Evolutionary conservation across 257 asterid species (phyloP).

Genomic region (Ehretia macrophylla): DNA sequence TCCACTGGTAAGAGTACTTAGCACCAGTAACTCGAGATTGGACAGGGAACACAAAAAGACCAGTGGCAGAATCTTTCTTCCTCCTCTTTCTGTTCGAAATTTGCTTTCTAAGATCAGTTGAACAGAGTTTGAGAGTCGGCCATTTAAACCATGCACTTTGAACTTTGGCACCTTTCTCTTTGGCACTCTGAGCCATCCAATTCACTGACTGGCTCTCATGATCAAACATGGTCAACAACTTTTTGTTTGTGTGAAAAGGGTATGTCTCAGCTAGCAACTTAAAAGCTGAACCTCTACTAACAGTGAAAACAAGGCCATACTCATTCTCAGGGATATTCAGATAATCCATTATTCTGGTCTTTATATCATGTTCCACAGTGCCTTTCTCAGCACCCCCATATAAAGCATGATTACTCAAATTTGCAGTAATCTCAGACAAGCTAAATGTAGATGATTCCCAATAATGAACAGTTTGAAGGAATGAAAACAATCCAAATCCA

Average conservation of each 20-base stretch:
- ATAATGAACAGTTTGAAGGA: constrained; percentile 85
- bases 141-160: constrained; percentile 96
- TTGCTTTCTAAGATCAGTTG: constrained; percentile 90
- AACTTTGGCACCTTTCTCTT: constrained; percentile 94
- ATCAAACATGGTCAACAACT: constrained; percentile 92
- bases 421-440: constrained; percentile 93
- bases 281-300: constrained; percentile 97
- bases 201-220: constrained; percentile 95
- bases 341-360: constrained; percentile 86
- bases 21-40: constrained; percentile 98
- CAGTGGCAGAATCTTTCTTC: constrained; percentile 86
- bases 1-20: constrained; percentile 96
- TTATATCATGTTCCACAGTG: constrained; percentile 79
- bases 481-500: constrained; percentile 96
- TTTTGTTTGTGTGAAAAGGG: constrained; percentile 94
- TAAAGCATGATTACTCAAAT: constrained; percentile 93
- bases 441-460: constrained; percentile 97
- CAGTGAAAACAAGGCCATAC: constrained; percentile 95
- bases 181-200: constrained; percentile 97
- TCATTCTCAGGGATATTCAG: constrained; percentile 93
- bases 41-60: constrained; percentile 95
- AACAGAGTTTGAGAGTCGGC: constrained; percentile 95
- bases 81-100: constrained; percentile 78
- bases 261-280: constrained; percentile 87
- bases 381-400: constrained; percentile 93